Percentiles rank a stretch among this genome's conserved stretches.
Conservation (phyloP, 176 grass and related monocot species). For the Rhynchospora pubera region DNA sequence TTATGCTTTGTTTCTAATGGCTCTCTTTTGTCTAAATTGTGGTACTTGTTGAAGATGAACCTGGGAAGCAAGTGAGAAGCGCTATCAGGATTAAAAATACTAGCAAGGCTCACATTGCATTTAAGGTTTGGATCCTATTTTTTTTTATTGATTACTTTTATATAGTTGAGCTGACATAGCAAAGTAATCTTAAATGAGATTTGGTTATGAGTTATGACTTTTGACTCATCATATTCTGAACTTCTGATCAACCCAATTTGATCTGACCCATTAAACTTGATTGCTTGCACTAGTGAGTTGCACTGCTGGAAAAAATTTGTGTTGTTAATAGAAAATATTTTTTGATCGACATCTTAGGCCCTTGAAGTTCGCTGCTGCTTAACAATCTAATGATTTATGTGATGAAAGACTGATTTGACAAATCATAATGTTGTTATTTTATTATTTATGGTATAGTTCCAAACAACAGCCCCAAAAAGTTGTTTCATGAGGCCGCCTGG, state of each 20-base stretch:
- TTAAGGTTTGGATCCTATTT: conserved; percentile 58
- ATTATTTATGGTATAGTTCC: conserved; percentile 55
- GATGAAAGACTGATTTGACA: not conserved
- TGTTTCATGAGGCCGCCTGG: conserved; percentile 98
- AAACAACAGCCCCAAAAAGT: conserved; percentile 98
- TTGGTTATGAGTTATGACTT: too few relatives aligned
- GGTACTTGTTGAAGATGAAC: conserved; percentile 61
- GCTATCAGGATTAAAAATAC: conserved; percentile 95
- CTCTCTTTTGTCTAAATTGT: conserved; percentile 1
- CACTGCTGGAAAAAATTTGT: not conserved
- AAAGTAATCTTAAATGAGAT: too few relatives aligned
- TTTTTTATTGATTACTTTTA: not conserved
- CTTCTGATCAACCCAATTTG: not conserved
- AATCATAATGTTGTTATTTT: not conserved
- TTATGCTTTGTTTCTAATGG: not conserved
- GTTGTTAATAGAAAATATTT: not conserved
- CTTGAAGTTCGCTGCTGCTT: not conserved
- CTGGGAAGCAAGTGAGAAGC: conserved; percentile 89
- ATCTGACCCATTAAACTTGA: not conserved
- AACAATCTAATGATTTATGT: not conserved
- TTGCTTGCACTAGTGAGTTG: not conserved
- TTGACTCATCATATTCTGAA: too few relatives aligned
- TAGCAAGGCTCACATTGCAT: conserved; percentile 87
- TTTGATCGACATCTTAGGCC: not conserved
- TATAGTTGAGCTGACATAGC: not conserved